Base-by-base conservation (phyloP, 2,329 filamentous ascomycete genomes). In the Rhexocercosporidium sp. region DNA sequence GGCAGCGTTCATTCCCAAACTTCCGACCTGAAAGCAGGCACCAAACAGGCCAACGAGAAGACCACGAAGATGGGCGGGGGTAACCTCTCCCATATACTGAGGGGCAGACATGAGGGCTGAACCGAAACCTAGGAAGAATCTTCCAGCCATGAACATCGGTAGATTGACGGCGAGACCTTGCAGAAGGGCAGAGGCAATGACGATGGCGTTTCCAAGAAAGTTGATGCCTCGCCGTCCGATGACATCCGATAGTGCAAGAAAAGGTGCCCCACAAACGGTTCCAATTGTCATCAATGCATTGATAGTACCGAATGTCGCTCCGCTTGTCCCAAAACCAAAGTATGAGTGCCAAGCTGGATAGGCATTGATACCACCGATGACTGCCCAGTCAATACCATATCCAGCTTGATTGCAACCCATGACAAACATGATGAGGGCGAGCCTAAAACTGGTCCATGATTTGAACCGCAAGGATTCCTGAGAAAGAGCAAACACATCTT, bases 161-260 rank as follows among this genome's bases (percentile, higher is more conserved):
- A 74, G 66, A 31, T 69, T 69, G 3, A 53, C 60, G 9, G 73
- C 56, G 53, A 69, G 72, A 4, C 65, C 72, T 69, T 74, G 71
- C 29, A 74, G 47, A 11, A 81, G 22, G 16, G 81, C 79, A 5
- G 81, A 80, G n/a, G 80, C 70, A 34, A 83, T 75, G n/a, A 83
- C 81, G 53, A 84, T 76, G 25, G 74, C 66, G 59, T 83, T 84
- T 3, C 83, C 83, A 11, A 79, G 57, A 59, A 83, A 83, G 68
- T 82, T 83, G 73, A 83, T 78, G 6, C 82, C 82, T 66, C 84
- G 82, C 64, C 84, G 81, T 53, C 85, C 84, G 70, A 85, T 81
- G 8, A 84, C 78, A 74, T 86, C 84, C 68, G 82, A 81, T 8
- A 85, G 78, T 7, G 80, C 78, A 62, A 85, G 78, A 57, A 86